These are phyloP conservation scores for Venustampulla echinocandica DNA, from an alignment of 495 filamentous ascomycete genomes.

Conservation along the genomic window DNA sequence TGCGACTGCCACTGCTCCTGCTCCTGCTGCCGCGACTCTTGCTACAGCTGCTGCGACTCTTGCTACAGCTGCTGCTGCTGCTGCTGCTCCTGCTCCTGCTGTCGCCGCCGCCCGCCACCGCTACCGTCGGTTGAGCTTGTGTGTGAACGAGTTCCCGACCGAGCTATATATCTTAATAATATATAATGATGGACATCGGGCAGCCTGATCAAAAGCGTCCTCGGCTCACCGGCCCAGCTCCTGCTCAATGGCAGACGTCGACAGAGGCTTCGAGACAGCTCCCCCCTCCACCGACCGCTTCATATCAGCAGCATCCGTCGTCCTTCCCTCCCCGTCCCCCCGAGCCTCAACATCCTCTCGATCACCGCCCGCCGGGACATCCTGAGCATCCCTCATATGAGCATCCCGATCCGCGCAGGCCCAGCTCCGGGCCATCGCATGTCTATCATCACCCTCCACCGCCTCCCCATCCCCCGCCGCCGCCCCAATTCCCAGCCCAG, in stretches of 20 bases:
- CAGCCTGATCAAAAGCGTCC: constrained; percentile 22
- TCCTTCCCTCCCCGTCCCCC: background rate
- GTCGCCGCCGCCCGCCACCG: too few species aligned
- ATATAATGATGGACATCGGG: constrained; percentile 20
- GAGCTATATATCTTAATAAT: too few species aligned
- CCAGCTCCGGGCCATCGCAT: constrained; percentile 17
- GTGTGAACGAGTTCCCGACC: too few species aligned
- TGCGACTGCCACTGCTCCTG: constrained; percentile 16
- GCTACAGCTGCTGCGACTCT: too few species aligned
- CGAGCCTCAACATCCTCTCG: constrained; percentile 2
- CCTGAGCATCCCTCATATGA: constrained; percentile 11
- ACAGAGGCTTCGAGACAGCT: constrained; percentile 15
- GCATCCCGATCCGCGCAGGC: constrained; percentile 16
- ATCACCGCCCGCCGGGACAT: constrained; percentile 14
- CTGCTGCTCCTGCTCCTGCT: too few species aligned
- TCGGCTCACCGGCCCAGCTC: constrained; percentile 7
- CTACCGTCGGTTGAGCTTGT: too few species aligned
- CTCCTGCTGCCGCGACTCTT: too few species aligned
- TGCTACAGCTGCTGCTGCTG: too few species aligned
- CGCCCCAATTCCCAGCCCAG: constrained; percentile 29
- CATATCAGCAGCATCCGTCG: background rate
- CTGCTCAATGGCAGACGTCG: constrained; percentile 12
- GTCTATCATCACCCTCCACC: constrained; percentile 13
- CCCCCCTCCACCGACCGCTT: constrained; percentile 1
- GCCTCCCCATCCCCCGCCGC: constrained; percentile 25